Conservation (phyloP, 108 stramenopile species). For the Chaetoceros tenuissimus region DNA sequence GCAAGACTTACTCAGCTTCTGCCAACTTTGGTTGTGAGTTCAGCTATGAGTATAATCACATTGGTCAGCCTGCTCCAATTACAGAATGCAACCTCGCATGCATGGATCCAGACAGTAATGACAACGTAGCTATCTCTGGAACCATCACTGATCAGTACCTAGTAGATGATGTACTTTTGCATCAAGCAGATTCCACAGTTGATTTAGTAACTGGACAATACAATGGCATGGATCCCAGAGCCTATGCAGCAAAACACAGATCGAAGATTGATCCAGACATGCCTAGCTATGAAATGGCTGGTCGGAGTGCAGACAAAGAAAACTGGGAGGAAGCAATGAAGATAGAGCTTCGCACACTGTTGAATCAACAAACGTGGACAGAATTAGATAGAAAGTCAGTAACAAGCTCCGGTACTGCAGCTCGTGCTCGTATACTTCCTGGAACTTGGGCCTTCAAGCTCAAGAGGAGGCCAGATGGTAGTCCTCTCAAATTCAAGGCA, state of each 20-base stretch:
- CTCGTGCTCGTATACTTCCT: conserved; percentile 6
- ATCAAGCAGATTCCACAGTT: background rate
- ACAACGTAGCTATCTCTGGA: background rate
- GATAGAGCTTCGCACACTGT: background rate
- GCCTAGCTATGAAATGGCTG: background rate
- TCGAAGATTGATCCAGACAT: background rate
- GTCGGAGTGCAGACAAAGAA: background rate
- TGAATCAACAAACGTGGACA: conserved; percentile 5
- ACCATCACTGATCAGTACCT: background rate
- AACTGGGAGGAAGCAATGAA: background rate
- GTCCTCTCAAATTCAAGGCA: conserved; percentile 20
- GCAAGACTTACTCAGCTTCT: too few species aligned
- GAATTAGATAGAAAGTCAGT: background rate
- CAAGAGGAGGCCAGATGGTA: conserved; percentile 19
- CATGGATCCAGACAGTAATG: too few species aligned
- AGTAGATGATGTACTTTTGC: too few species aligned
- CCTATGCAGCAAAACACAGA: background rate
- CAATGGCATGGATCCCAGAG: background rate
- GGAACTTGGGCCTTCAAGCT: conserved; percentile 16
- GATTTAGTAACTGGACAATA: background rate
- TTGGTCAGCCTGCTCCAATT: background rate
- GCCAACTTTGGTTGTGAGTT: background rate
- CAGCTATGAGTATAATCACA: background rate
- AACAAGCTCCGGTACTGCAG: too few species aligned
- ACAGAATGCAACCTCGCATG: too few species aligned